Percentiles rank a stretch among this genome's conserved stretches.
phyloP scores from a whole-genome alignment of 306 rosid species.

The Coriaria nepalensis region DNA sequence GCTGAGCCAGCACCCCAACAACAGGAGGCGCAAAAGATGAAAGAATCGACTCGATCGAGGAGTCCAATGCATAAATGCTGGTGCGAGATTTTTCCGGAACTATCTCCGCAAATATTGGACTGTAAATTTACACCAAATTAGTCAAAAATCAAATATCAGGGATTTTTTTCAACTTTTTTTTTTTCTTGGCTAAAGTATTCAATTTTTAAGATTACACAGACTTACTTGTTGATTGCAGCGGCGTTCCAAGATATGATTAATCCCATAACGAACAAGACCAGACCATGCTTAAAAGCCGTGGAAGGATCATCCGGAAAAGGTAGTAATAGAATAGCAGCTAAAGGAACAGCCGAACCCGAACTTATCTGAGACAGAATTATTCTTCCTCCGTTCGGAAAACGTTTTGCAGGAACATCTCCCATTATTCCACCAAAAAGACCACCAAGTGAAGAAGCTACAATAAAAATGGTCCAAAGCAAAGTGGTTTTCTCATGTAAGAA shows the following conservation, averaged over 20 bases:
- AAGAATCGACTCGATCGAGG: slow-evolving; percentile 53
- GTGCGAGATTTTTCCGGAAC: slow-evolving; percentile 79
- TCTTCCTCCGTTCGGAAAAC: slow-evolving; percentile 58
- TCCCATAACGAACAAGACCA: slow-evolving; percentile 63
- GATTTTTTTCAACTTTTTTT: not conserved
- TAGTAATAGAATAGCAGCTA: slow-evolving; percentile 50
- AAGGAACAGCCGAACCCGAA: slow-evolving; percentile 60
- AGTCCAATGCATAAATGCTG: slow-evolving; percentile 65
- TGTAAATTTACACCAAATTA: slow-evolving; percentile 12
- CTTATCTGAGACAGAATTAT: slow-evolving; percentile 73
- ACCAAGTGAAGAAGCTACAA: slow-evolving; percentile 56
- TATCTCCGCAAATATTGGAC: slow-evolving; percentile 97
- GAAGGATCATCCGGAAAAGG: slow-evolving; percentile 59
- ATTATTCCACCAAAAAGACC: slow-evolving; percentile 64
- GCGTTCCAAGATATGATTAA: slow-evolving; percentile 50
- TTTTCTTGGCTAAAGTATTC: not conserved
- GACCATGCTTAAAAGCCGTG: slow-evolving; percentile 46
- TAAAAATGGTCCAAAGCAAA: slow-evolving; percentile 45
- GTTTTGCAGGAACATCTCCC: slow-evolving; percentile 53
- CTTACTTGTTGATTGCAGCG: slow-evolving; percentile 72
- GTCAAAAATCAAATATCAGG: not conserved
- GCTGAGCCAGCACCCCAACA: slow-evolving; percentile 71
- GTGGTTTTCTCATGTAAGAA: slow-evolving; percentile 67
- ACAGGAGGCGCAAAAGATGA: slow-evolving; percentile 76
- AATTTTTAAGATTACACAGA: not conserved